These are phyloP conservation scores for Echria macrotheca DNA, from an alignment of 495 filamentous ascomycete genomes.

Conservation along the genomic window DNA sequence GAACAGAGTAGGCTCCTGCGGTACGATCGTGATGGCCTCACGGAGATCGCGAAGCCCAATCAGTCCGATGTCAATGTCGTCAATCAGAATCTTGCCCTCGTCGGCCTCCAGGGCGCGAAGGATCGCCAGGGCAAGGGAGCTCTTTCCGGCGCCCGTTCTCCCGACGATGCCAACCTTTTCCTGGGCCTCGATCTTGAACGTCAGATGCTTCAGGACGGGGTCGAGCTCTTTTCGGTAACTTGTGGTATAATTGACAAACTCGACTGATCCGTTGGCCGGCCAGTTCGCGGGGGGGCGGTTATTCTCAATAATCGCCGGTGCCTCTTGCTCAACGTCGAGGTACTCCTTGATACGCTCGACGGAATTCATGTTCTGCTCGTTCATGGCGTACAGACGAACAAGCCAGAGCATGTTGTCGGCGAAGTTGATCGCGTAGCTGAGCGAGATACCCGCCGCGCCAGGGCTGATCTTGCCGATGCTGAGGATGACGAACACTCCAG, in stretches of 20 bases:
- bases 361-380: slow-evolving; percentile 99
- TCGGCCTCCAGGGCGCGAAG: slow-evolving; percentile 96
- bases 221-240: slow-evolving; percentile 86
- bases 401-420: slow-evolving; percentile 97
- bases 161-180: slow-evolving; percentile 98
- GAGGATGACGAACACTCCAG: slow-evolving; percentile 82
- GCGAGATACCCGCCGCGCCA: slow-evolving; percentile 87
- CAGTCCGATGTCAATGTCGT: slow-evolving; percentile 77
- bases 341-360: slow-evolving; percentile 99
- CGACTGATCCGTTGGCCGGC: slow-evolving; percentile 79
- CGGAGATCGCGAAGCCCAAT: slow-evolving; percentile 91
- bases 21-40: slow-evolving; percentile 93
- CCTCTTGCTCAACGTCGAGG: slow-evolving; percentile 93
- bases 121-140: slow-evolving; percentile 89
- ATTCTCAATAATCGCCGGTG: slow-evolving; percentile 68
- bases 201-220: slow-evolving; percentile 74
- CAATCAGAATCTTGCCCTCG: slow-evolving; percentile 81
- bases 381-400: slow-evolving; percentile 87
- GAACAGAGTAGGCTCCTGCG: slow-evolving; percentile 96
- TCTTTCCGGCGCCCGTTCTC: slow-evolving; percentile 94
- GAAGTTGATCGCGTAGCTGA: slow-evolving; percentile 98
- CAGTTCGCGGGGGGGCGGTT: slow-evolving; percentile 71
- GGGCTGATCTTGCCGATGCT: slow-evolving; percentile 84
- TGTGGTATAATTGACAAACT: slow-evolving; percentile 84
- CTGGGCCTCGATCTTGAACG: slow-evolving; percentile 75